Evolutionary conservation across 345 rosid species (phyloP), one percentile per base, ranked within the genome.

Genomic region (Dipteronia dyeriana): DNA sequence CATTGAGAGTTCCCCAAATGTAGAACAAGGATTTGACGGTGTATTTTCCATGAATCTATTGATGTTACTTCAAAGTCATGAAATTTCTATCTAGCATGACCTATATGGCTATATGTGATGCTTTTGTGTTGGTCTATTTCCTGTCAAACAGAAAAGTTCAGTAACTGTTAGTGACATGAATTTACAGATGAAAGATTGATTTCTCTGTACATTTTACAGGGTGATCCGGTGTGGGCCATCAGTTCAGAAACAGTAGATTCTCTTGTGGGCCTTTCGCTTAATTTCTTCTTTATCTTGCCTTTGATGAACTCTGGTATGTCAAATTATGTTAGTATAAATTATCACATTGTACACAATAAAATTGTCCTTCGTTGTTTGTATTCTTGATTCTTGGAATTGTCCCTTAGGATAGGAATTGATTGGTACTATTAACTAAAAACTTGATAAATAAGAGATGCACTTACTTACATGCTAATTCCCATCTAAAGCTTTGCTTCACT

Each of bases 181-280:
- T 4, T 72, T 72, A 22, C 34, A 38, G 41, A 60, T 23, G 57
- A 61, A 61, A 73, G 68, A 23, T 43, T 43, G 20, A 74, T 34
- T 19, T 3, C 12, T 26, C 73, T 63, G 68, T 80, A 67, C 60
- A 17, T 76, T 34, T 57, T 51, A 78, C 87, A 94, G 98, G 97
- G 98, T 70, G 97, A 96, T 87, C 97, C 98, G 3, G 97, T 94
- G 70, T 94, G 98, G 97, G 93, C 90, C 5, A 90, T 94, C 75
- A 91, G 95, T 80, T 76, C 91, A 3, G 91, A 90, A 38, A 94
- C 99, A 1, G 81, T 96, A 43, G 83, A 85, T 78, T 89, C 89
- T 62, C 94, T 96, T 45, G 47, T 89, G 76, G 95, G 94, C 22
- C 98, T 96, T 66, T 92, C 94, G 39, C 85, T 96, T 68, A 96